Evolutionary conservation across 257 asterid species (phyloP).

Genomic region (Scutellaria galericulata): DNA sequence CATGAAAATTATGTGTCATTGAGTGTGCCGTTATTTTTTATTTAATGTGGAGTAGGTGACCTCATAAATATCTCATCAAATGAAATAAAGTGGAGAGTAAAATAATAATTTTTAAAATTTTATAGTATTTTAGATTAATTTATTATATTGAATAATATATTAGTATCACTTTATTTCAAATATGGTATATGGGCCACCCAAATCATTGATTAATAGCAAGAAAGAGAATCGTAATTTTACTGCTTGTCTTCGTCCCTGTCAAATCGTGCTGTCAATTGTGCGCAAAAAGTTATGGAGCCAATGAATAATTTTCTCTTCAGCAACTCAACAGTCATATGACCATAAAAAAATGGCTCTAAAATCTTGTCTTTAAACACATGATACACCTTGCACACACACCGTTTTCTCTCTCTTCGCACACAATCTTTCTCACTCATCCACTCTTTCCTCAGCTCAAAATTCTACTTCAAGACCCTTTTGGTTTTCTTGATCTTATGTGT

Average conservation of each 20-base stretch:
- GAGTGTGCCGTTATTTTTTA: no score
- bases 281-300: slow-evolving; percentile 31
- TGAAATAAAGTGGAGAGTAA: no score
- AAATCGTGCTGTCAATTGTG: slow-evolving; percentile 24
- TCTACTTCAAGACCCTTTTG: neutral
- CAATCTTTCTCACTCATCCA: neutral
- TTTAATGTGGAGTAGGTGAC: no score
- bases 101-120: no score
- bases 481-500: neutral
- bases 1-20: no score
- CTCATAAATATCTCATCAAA: no score
- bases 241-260: slow-evolving; percentile 23
- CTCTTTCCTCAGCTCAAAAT: neutral
- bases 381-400: slow-evolving; percentile 19
- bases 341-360: slow-evolving; percentile 11
- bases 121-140: no score
- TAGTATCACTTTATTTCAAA: no score
- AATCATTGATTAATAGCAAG: neutral
- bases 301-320: slow-evolving; percentile 14
- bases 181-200: no score
- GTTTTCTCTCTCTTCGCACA: neutral
- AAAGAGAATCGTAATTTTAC: slow-evolving; percentile 18
- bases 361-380: slow-evolving; percentile 26
- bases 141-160: no score
- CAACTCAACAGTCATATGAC: neutral